Evolutionary conservation across 1,284 basidiomycete genomes (phyloP), one percentile per base, ranked within the genome.

Genomic region (Erythrobasidium hasegawianum): DNA sequence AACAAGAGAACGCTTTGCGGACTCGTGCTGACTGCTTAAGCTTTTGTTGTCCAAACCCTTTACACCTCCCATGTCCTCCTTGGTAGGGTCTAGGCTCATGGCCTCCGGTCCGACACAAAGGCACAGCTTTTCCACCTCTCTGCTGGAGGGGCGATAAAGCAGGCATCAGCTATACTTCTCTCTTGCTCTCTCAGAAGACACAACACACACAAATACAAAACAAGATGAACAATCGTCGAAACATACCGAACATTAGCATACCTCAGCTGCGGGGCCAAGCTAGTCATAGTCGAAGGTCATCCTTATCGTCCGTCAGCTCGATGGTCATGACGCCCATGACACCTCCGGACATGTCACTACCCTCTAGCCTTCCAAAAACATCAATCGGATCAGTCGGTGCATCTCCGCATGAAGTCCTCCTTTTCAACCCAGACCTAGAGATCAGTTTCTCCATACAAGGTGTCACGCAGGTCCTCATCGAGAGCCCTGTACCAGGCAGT

Each of bases 371-470:
- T 2, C 43, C 61, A 11, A 27, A 55, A 1, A 10, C 56, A 57
- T 33, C 33, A 11, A 33, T 33, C 4, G 33, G 33, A 33, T 26
- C 45, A 2, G 56, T 65, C 10, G 56, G 43, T n/a, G 55, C 56
- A n/a, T 65, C 62, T 14, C 62, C 62, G 53, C 45, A 53, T 18
- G 62, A 65, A 18, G 29, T 55, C 1, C 56, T 65, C 50, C 55
- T 40, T 24, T 65, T 39, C 56, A 38, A 65, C 47, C 55, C 62
- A 4, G 24, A 55, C n/a, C 38, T 55, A n/a, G 62, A 65, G 38
- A 57, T 65, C 45, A 57, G 55, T 18, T 65, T 58, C 39, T 27
- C 47, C 16, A 65, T 65, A 29, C 24, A 57, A 43, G 55, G 50
- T 11, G 56, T 65, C 20, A 20, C 50, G 2, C 54, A 65, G 33